phyloP scores from a whole-genome alignment of 306 rosid genomes.

The Biancaea sappan region DNA sequence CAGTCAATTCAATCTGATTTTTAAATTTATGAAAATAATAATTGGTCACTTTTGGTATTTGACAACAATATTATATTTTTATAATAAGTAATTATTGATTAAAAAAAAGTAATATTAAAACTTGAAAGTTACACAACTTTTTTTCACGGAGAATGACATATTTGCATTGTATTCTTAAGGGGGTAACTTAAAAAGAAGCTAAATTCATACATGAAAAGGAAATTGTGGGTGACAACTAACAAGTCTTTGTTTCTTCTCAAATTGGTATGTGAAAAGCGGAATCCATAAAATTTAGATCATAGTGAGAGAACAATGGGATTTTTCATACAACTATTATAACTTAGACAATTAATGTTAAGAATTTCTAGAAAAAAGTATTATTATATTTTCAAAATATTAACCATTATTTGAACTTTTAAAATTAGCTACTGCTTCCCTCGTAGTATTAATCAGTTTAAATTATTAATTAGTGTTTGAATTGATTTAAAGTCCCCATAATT shows the following conservation, averaged over 20 bases:
- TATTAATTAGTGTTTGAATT: background rate
- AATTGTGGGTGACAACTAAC: background rate
- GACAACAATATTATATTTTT: too few relatives aligned
- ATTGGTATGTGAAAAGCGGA: background rate
- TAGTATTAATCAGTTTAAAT: too few relatives aligned
- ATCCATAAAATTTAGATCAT: background rate
- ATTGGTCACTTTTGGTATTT: too few relatives aligned
- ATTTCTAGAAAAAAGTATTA: background rate
- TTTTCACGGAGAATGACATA: background rate
- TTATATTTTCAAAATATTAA: too few relatives aligned
- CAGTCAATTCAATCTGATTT: too few relatives aligned
- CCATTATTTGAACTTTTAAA: too few relatives aligned
- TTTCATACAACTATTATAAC: background rate
- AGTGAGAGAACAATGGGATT: background rate
- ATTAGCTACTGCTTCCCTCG: too few relatives aligned
- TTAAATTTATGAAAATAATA: too few relatives aligned
- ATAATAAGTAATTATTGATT: too few relatives aligned
- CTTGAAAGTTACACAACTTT: background rate
- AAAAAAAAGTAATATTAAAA: too few relatives aligned
- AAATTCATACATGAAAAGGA: background rate
- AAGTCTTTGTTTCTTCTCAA: background rate
- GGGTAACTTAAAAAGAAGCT: background rate
- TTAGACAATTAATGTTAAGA: background rate
- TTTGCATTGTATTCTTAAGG: background rate
- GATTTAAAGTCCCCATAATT: background rate